phyloP scores from a whole-genome alignment of 441 rosid genomes.

The Erodium texanum region DNA sequence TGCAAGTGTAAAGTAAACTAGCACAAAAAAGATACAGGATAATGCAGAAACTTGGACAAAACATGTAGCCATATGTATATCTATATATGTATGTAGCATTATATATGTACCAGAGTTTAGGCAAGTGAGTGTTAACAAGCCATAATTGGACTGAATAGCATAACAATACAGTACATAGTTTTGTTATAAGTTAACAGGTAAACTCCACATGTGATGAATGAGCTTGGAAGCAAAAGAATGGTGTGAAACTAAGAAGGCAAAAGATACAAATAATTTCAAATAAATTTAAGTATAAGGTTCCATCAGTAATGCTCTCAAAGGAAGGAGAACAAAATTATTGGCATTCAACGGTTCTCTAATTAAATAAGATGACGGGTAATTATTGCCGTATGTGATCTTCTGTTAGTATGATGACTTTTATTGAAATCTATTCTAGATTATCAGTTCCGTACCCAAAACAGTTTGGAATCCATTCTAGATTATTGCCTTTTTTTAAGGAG shows the following conservation, averaged over 20 bases:
- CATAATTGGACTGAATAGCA: background rate
- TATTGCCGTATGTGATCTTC: too few species aligned
- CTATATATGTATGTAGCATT: background rate
- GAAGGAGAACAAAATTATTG: too few species aligned
- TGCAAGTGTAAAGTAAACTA: background rate
- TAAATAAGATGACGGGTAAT: too few species aligned
- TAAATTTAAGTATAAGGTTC: background rate
- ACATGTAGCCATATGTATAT: background rate
- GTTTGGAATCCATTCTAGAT: too few species aligned
- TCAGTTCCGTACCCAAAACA: too few species aligned
- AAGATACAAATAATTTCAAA: background rate
- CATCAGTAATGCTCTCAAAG: too few species aligned
- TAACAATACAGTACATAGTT: background rate
- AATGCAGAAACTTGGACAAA: background rate
- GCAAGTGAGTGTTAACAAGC: background rate
- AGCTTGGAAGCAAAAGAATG: background rate
- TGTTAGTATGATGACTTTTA: too few species aligned
- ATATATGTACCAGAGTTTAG: slow-evolving; percentile 9
- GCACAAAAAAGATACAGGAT: background rate
- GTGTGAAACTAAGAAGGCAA: background rate
- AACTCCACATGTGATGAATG: background rate
- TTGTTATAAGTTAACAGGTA: background rate
- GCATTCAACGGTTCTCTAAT: too few species aligned
- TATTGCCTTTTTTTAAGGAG: too few species aligned
- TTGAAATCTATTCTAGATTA: too few species aligned